Percentiles rank a stretch among this genome's conserved stretches.
These are phyloP conservation scores for Lentinula sp. DNA, from an alignment of 768 basidiomycete genomes.

Conservation along the genomic window DNA sequence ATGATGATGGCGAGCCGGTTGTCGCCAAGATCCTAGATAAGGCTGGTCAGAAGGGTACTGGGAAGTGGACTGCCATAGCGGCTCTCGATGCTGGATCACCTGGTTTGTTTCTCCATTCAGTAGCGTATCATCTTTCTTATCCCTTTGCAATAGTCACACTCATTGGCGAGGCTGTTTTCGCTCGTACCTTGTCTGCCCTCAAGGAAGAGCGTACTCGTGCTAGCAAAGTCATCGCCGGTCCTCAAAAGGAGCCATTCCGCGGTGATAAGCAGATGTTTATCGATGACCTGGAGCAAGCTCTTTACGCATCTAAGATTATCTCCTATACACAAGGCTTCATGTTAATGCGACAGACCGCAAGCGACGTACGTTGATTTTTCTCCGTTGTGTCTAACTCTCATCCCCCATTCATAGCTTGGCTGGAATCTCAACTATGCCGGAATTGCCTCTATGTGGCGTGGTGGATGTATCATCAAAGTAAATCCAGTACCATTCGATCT, in stretches of 20 bases:
- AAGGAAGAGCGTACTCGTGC: constrained; percentile 95
- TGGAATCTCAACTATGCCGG: constrained; percentile 98
- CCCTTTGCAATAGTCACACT: constrained; percentile 68
- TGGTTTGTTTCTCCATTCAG: constrained; percentile 39
- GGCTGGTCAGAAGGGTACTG: constrained; percentile 98
- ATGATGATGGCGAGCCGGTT: constrained; percentile 88
- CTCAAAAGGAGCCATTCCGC: constrained; percentile 88
- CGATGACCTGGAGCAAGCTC: constrained; percentile 97
- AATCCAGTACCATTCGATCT: background rate
- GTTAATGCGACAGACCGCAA: constrained; percentile 97
- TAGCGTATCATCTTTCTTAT: constrained; percentile 4
- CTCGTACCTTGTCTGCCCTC: constrained; percentile 94
- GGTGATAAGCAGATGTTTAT: constrained; percentile 99
- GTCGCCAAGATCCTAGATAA: constrained; percentile 92
- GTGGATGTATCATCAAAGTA: constrained; percentile 98
- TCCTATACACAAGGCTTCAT: constrained; percentile 99
- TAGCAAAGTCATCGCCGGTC: constrained; percentile 85
- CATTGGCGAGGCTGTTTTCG: constrained; percentile 99
- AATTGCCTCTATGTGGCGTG: constrained; percentile 99
- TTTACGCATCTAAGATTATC: constrained; percentile 99
- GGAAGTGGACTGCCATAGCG: constrained; percentile 98
- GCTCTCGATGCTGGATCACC: constrained; percentile 90
- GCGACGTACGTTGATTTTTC: constrained; percentile 49
- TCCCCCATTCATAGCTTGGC: constrained; percentile 35
- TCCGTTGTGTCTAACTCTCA: background rate